These are phyloP conservation scores for Pterothamnion heteromorphum DNA, from an alignment of 31 red algal genomes.

Conservation along the genomic window DNA sequence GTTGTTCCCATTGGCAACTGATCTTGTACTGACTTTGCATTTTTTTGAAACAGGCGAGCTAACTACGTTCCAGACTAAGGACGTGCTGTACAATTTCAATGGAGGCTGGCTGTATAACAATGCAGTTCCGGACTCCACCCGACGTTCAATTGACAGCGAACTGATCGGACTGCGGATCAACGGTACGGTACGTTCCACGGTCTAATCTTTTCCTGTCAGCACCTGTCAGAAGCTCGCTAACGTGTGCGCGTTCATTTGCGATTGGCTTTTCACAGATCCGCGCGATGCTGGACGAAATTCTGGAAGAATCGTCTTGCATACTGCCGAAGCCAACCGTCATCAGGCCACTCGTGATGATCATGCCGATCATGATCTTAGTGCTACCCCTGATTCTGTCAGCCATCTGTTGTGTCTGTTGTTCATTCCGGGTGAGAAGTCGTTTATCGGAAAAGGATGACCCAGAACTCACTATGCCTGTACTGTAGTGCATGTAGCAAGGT, in stretches of 20 bases:
- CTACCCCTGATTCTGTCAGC: conserved; percentile 46
- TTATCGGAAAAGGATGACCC: too few relatives aligned
- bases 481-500: too few relatives aligned
- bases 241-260: too few relatives aligned
- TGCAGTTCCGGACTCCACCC: neutral
- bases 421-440: too few relatives aligned
- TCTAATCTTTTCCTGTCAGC: too few relatives aligned
- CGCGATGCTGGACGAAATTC: conserved; percentile 2
- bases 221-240: too few relatives aligned
- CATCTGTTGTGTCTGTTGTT: too few relatives aligned
- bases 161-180: conserved; percentile 49
- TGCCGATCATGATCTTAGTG: conserved; percentile 51
- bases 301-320: neutral
- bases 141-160: conserved; percentile 43
- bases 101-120: conserved; percentile 56
- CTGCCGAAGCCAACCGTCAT: neutral
- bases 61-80: conserved; percentile 49
- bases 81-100: conserved; percentile 57
- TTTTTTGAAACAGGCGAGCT: conserved; percentile 34
- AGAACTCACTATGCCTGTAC: too few relatives aligned
- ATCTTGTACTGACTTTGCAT: neutral
- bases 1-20: neutral
- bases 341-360: conserved; percentile 49
- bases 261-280: too few relatives aligned
- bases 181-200: too few relatives aligned